Evolutionary conservation across 2,329 filamentous ascomycete species (phyloP).

Genomic region (Gremmenia infestans): DNA sequence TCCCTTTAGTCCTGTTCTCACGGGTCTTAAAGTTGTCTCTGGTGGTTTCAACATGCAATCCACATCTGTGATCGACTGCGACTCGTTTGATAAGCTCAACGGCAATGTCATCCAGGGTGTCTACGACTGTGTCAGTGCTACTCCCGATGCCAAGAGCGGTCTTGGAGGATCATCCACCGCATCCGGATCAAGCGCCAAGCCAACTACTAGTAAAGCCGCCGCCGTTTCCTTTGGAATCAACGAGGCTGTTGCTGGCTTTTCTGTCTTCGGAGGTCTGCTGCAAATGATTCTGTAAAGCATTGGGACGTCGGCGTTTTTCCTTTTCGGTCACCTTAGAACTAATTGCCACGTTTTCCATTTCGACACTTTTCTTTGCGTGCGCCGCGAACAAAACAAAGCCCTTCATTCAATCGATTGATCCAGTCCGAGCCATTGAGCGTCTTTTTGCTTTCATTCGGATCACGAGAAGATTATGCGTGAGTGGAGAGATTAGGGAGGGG

Average conservation of each 20-base stretch:
- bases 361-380: conserved; percentile 21
- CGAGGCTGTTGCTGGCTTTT: conserved; percentile 36
- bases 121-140: conserved; percentile 38
- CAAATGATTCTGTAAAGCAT: conserved; percentile 41
- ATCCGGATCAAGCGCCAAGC: conserved; percentile 27
- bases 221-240: conserved; percentile 35
- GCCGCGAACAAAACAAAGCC: conserved; percentile 16
- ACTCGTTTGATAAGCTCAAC: conserved; percentile 24
- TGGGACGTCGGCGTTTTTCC: conserved; percentile 31
- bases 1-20: conserved; percentile 60
- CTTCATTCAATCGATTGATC: conserved; percentile 6
- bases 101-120: conserved; percentile 42
- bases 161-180: conserved; percentile 29
- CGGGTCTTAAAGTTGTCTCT: conserved; percentile 60
- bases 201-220: conserved; percentile 31
- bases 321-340: conserved; percentile 32
- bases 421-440: conserved; percentile 21
- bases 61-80: conserved; percentile 25
- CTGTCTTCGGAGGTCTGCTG: conserved; percentile 40
- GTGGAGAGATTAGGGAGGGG: neutral
- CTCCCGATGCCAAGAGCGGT: conserved; percentile 22
- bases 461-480: neutral
- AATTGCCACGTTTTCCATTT: conserved; percentile 31
- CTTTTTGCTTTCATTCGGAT: conserved; percentile 12
- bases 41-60: conserved; percentile 62